A percentile compares a stretch with the other conserved stretches of the same genome.
Evolutionary conservation across 805 yeast genomes (phyloP).

Genomic region (Myxozyma neotropica): DNA sequence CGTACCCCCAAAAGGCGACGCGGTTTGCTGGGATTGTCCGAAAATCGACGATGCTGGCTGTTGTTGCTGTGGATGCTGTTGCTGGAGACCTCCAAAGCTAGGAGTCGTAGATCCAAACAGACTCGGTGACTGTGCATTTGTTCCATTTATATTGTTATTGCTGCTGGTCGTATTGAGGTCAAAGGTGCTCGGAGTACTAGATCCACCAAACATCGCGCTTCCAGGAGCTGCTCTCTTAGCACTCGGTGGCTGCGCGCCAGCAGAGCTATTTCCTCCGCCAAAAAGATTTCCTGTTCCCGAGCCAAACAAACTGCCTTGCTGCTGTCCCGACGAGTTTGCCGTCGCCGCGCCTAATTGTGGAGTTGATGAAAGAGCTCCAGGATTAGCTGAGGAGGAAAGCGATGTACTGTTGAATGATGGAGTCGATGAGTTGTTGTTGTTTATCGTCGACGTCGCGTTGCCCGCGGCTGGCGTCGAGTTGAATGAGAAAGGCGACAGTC

Average conservation of each 20-base stretch:
- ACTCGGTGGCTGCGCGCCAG: background rate
- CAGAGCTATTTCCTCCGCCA: background rate
- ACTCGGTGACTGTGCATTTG: background rate
- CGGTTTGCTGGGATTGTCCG: background rate
- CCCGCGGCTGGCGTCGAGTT: background rate
- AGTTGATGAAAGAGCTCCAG: background rate
- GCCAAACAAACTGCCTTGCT: constrained; percentile 1
- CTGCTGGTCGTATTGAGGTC: background rate
- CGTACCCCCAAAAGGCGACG: constrained; percentile 4
- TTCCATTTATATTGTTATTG: background rate
- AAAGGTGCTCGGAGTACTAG: background rate
- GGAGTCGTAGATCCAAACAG: background rate
- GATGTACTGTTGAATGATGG: background rate
- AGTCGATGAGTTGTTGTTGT: background rate
- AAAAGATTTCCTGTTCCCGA: background rate
- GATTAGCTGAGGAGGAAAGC: background rate
- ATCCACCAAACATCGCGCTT: background rate
- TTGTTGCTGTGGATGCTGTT: constrained; percentile 18
- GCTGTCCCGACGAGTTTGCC: background rate
- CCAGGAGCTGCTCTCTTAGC: constrained; percentile 3
- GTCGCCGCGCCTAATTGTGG: constrained; percentile 3
- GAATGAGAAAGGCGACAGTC: constrained; percentile 1
- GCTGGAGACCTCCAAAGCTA: constrained; percentile 2
- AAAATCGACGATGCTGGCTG: constrained; percentile 1
- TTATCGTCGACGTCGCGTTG: background rate